phyloP scores from a whole-genome alignment of 257 asterid genomes.

The Scutellaria minor region DNA sequence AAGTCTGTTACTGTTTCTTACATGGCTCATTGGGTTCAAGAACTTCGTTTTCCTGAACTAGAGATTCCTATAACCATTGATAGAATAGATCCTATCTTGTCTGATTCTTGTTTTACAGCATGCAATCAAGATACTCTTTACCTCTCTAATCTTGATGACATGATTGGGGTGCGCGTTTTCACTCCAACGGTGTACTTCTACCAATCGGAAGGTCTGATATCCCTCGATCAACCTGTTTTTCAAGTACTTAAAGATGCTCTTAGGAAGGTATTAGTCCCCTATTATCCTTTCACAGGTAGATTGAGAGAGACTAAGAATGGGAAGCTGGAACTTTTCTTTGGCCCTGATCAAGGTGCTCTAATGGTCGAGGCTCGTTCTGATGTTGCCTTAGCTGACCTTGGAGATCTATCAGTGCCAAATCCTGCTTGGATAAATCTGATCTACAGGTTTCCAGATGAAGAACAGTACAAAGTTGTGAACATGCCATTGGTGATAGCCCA shows the following conservation, averaged over 20 bases:
- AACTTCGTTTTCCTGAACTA: slow-evolving; percentile 68
- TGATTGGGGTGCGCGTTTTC: slow-evolving; percentile 79
- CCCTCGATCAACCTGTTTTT: slow-evolving; percentile 28
- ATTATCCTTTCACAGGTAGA: slow-evolving; percentile 85
- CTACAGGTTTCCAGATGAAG: slow-evolving; percentile 68
- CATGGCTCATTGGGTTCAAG: slow-evolving; percentile 72
- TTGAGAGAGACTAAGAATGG: slow-evolving; percentile 64
- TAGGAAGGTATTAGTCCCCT: slow-evolving; percentile 66
- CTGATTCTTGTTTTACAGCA: slow-evolving; percentile 42
- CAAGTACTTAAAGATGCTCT: slow-evolving; percentile 66
- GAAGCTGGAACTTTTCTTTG: slow-evolving; percentile 76
- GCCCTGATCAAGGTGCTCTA: slow-evolving; percentile 69
- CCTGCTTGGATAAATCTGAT: slow-evolving; percentile 77
- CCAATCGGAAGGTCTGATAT: slow-evolving; percentile 25
- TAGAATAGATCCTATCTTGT: slow-evolving; percentile 44
- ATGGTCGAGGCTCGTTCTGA: slow-evolving; percentile 74
- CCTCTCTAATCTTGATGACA: slow-evolving; percentile 93
- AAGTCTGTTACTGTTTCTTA: slow-evolving; percentile 8
- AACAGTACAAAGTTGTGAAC: slow-evolving; percentile 68
- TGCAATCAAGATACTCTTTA: slow-evolving; percentile 55
- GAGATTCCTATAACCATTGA: slow-evolving; percentile 65
- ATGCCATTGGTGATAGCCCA: slow-evolving; percentile 93
- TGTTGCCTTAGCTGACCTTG: slow-evolving; percentile 56
- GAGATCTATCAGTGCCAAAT: slow-evolving; percentile 74
- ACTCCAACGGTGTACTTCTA: slow-evolving; percentile 88